Conservation (phyloP, 208 protist species). For the Wallacemonas sp. region DNA sequence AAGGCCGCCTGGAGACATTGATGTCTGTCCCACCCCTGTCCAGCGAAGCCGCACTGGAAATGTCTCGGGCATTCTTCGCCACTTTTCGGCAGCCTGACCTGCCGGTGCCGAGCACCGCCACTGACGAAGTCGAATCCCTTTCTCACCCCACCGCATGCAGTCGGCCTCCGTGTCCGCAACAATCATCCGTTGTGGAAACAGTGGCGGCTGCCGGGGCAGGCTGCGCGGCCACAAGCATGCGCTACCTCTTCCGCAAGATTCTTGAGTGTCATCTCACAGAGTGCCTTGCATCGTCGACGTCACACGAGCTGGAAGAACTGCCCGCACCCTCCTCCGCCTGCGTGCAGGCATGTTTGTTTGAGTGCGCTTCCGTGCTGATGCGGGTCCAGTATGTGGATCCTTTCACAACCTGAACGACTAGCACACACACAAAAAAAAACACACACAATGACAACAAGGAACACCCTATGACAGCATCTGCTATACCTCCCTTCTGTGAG, state of each 20-base stretch:
- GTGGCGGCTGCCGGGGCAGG: constrained; percentile 43
- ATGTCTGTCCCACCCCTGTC: constrained; percentile 65
- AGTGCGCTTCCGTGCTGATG: constrained; percentile 14
- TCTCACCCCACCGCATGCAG: too few relatives aligned
- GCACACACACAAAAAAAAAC: neutral
- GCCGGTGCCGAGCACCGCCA: too few relatives aligned
- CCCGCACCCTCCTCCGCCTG: neutral
- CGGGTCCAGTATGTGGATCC: constrained; percentile 10
- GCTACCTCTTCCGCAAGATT: constrained; percentile 55
- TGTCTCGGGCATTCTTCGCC: constrained; percentile 57
- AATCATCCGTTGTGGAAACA: neutral
- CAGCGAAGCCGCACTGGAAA: constrained; percentile 31
- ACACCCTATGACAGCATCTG: neutral
- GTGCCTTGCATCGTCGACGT: neutral
- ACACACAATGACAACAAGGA: neutral
- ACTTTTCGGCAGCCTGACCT: constrained; percentile 26
- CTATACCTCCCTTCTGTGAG: too few relatives aligned
- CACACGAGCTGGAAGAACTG: neutral
- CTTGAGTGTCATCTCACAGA: constrained; percentile 36
- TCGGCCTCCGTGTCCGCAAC: too few relatives aligned
- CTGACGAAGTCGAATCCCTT: too few relatives aligned
- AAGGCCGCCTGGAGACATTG: constrained; percentile 91
- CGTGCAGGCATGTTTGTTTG: constrained; percentile 17
- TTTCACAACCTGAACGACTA: neutral
- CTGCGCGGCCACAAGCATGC: constrained; percentile 46